Conservation (phyloP, 2,329 filamentous ascomycete species). For the Claviceps cyperi region DNA sequence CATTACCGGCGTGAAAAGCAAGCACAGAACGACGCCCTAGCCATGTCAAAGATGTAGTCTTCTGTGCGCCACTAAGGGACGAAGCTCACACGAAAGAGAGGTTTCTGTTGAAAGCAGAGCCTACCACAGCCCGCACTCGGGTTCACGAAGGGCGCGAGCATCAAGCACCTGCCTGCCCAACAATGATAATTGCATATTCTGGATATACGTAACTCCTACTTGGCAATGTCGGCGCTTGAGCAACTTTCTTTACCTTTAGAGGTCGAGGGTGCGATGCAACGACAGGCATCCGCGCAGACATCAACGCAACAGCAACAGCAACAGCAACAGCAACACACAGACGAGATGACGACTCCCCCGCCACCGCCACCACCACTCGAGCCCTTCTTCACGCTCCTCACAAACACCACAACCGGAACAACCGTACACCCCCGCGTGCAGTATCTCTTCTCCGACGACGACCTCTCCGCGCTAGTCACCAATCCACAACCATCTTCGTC, state of each 20-base stretch:
- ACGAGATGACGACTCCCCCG: conserved; percentile 1
- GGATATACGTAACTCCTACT: no score
- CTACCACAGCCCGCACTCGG: no score
- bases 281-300: not conserved
- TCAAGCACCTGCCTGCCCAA: conserved; percentile 32
- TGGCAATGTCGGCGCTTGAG: conserved; percentile 1
- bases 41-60: no score
- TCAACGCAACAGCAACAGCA: not conserved
- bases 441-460: conserved; percentile 90
- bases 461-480: conserved; percentile 62
- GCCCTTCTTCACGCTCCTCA: conserved; percentile 75
- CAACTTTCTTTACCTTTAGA: not conserved
- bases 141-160: no score
- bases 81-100: no score
- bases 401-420: conserved; percentile 57
- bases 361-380: conserved; percentile 35
- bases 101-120: no score
- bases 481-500: conserved; percentile 22
- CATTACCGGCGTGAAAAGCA: no score
- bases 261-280: not conserved
- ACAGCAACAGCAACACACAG: not conserved
- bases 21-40: no score
- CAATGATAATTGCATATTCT: not conserved
- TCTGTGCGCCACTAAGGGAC: no score
- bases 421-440: conserved; percentile 76